Evolutionary conservation across 2,329 filamentous ascomycete genomes (phyloP).

Genomic region (Ophiostoma sp.): DNA sequence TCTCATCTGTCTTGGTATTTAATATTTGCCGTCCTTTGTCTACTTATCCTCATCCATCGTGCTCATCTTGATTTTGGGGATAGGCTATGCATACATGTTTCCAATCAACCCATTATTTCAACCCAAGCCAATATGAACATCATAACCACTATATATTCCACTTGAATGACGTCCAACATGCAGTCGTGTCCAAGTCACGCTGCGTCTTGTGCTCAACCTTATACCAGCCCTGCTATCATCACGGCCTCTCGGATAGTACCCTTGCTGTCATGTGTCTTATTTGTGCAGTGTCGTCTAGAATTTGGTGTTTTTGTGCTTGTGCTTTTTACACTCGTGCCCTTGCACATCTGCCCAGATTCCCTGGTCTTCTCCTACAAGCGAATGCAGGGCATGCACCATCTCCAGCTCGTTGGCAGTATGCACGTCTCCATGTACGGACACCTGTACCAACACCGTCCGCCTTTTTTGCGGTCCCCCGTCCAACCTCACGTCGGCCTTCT

Average conservation of each 20-base stretch:
- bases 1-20: background rate
- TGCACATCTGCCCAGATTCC: background rate
- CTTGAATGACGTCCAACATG: background rate
- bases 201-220: background rate
- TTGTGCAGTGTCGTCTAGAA: background rate
- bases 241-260: background rate
- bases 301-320: background rate
- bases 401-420: background rate
- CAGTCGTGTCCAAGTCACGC: constrained; percentile 6
- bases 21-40: background rate
- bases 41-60: background rate
- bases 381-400: constrained; percentile 5
- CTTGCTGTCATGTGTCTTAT: constrained; percentile 6
- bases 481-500: background rate
- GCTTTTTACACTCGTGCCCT: background rate
- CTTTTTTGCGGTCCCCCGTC: background rate
- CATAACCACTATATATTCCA: background rate
- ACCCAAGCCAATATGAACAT: background rate
- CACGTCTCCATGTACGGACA: background rate
- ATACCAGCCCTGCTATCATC: background rate
- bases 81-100: background rate
- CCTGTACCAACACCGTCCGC: background rate
- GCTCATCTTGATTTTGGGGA: background rate
- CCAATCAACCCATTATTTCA: background rate
- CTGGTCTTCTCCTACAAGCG: background rate